A percentile compares a stretch with the other conserved stretches of the same genome.
phyloP scores from a whole-genome alignment of 1,284 basidiomycete species.

The Leccinum angustisporum region DNA sequence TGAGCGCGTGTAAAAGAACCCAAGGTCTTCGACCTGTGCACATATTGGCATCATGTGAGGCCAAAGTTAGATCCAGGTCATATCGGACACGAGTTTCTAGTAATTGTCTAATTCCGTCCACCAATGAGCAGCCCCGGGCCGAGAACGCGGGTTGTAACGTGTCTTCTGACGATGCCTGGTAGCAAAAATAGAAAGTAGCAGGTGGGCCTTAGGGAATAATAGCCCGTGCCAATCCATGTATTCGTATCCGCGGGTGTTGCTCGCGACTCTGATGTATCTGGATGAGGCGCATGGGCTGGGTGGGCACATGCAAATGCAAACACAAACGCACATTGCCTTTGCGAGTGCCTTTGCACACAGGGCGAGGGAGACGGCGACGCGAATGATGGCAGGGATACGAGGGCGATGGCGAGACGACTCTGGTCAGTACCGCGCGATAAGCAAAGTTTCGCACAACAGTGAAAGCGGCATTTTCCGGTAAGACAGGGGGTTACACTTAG shows the following conservation, averaged over 20 bases:
- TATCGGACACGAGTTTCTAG: neutral
- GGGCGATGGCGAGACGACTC: no score
- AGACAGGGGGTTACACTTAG: no score
- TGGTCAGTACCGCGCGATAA: no score
- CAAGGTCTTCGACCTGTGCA: neutral
- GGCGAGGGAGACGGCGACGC: neutral
- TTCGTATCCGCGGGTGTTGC: neutral
- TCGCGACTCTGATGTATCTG: no score
- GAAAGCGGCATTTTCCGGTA: no score
- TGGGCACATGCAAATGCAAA: neutral
- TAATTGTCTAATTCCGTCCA: neutral
- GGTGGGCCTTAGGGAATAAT: neutral
- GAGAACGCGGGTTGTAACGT: neutral
- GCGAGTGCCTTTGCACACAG: neutral
- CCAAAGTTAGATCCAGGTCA: neutral
- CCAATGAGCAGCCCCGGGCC: neutral
- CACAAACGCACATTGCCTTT: neutral
- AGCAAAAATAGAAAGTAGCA: neutral
- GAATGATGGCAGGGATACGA: no score
- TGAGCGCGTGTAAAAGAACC: neutral
- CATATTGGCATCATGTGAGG: constrained; percentile 54
- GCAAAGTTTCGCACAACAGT: no score
- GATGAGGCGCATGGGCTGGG: neutral
- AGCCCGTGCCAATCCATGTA: neutral
- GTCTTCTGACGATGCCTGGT: neutral